Evolutionary conservation across 306 rosid species (phyloP).

Genomic region (Prunus persica): Prunus_persica_NCBIv2 NC_034009.1:47559001-47559500

Average conservation of each 20-base stretch:
- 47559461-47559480: slow-evolving; percentile 71
- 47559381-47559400: slow-evolving; percentile 42
- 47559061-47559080: too few species aligned
- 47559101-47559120: background rate
- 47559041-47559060: background rate
- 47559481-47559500: slow-evolving; percentile 73
- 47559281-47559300: background rate
- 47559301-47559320: slow-evolving; percentile 58
- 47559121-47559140: background rate
- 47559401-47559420: background rate
- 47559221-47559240: background rate
- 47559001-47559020: background rate
- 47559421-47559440: background rate
- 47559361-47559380: slow-evolving; percentile 66
- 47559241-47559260: background rate
- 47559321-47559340: slow-evolving; percentile 77
- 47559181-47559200: background rate
- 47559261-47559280: background rate
- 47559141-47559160: background rate
- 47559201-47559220: background rate
- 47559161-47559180: background rate
- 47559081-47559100: too few species aligned
- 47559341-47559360: slow-evolving; percentile 83
- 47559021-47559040: background rate
- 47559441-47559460: background rate